Percentiles rank a stretch among this genome's conserved stretches.
Conservation (phyloP, 176 grass and related monocot genomes). For the Eragrostis nindensis region DNA sequence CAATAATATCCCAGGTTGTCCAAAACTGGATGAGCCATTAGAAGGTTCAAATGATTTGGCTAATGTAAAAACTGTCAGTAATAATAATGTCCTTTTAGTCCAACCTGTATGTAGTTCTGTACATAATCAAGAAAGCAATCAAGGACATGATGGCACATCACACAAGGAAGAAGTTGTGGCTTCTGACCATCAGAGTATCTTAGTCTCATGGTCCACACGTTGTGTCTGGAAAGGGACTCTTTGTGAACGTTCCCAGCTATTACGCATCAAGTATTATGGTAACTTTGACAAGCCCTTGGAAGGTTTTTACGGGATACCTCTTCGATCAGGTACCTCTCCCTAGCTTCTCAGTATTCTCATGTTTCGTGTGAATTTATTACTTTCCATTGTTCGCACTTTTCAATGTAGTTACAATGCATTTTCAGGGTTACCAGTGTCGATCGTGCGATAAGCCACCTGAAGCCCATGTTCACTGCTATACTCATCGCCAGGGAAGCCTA, state of each 20-base stretch:
- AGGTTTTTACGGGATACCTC: constrained; percentile 84
- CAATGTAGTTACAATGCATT: constrained; percentile 39
- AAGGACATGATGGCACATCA: constrained; percentile 50
- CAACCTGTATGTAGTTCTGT: constrained; percentile 45
- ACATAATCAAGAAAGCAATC: constrained; percentile 52
- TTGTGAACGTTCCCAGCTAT: constrained; percentile 85
- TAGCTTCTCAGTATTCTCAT: constrained; percentile 14
- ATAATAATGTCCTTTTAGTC: constrained; percentile 35
- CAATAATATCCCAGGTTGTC: constrained; percentile 40
- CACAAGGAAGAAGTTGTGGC: constrained; percentile 76
- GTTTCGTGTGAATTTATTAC: constrained; percentile 9
- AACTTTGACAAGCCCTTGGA: constrained; percentile 92
- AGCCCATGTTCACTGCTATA: constrained; percentile 97
- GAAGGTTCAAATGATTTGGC: constrained; percentile 41
- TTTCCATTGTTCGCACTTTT: constrained; percentile 32
- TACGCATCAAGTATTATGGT: constrained; percentile 96
- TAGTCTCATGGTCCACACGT: constrained; percentile 87
- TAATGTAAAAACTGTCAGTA: constrained; percentile 32
- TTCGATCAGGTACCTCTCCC: constrained; percentile 77
- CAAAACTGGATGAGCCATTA: constrained; percentile 48
- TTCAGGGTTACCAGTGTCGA: constrained; percentile 69
- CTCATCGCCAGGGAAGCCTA: constrained; percentile 87
- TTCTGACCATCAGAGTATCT: constrained; percentile 92
- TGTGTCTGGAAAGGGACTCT: constrained; percentile 96
- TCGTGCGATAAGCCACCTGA: constrained; percentile 92